phyloP scores from a whole-genome alignment of 306 rosid species.

The Parietaria judaica region DNA sequence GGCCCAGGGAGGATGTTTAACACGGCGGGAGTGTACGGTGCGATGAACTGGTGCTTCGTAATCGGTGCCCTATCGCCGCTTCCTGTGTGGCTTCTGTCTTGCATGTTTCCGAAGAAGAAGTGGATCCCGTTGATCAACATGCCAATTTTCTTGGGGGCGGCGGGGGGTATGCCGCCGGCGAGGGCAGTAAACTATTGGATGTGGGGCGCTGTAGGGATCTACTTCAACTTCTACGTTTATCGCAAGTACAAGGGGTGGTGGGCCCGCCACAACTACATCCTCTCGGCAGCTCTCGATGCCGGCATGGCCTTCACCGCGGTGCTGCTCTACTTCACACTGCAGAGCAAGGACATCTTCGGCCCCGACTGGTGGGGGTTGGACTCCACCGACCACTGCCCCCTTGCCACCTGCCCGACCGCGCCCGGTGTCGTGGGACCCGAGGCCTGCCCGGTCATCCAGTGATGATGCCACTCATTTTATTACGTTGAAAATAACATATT shows the following conservation, averaged over 20 bases:
- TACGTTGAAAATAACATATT: no score
- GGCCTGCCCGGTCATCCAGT: constrained; percentile 42
- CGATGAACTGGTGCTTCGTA: constrained; percentile 40
- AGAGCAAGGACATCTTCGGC: constrained; percentile 26
- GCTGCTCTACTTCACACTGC: constrained; percentile 46
- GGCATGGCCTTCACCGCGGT: constrained; percentile 54
- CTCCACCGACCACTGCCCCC: constrained; percentile 34
- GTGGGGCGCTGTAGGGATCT: constrained; percentile 53
- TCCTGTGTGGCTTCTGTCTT: constrained; percentile 25
- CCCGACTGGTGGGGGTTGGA: constrained; percentile 66
- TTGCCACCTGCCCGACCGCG: constrained; percentile 66
- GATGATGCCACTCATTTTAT: no score
- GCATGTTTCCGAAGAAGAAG: constrained; percentile 17
- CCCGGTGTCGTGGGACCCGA: constrained; percentile 31
- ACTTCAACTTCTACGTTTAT: constrained; percentile 52
- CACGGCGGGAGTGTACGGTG: constrained; percentile 27
- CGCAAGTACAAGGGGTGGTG: constrained; percentile 44
- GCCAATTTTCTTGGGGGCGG: constrained; percentile 22
- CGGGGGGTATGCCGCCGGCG: constrained; percentile 13
- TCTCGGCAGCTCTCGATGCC: constrained; percentile 68
- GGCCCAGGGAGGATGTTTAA: constrained; percentile 36
- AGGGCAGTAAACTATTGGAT: constrained; percentile 36
- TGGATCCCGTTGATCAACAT: constrained; percentile 27
- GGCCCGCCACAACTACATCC: constrained; percentile 63
- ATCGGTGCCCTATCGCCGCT: constrained; percentile 29